Evolutionary conservation across 2,329 filamentous ascomycete species (phyloP), one percentile per base, ranked within the genome.

Genomic region (Dactylellina sp.): DNA sequence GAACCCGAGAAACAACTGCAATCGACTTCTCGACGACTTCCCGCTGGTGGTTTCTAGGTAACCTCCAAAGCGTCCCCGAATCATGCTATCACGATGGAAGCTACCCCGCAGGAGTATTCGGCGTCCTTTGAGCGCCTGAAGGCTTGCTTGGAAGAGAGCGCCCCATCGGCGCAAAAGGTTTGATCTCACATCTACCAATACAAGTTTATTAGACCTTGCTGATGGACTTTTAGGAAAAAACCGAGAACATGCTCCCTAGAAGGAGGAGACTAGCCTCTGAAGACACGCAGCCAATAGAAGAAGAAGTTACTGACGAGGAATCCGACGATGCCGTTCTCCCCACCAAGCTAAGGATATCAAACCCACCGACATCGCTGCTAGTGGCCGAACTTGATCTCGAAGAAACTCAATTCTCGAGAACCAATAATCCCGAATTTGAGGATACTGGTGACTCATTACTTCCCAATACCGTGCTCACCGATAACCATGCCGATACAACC

Each of bases 81-180:
- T n/a, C 61, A 64, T 64, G 62, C 22, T 50, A 37, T 6, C 40
- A 22, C 62, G 25, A 57, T 57, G 62, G 62, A 57, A 20, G 50
- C 50, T 12, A 53, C 62, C 28, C 37, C 62, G 44, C 50, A 65
- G n/a, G 25, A 65, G 4, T 6, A 65, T 44, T 65, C 62, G 18
- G 50, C 40, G 37, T 55, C 52, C 7, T 65, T 65, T 14, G 62
- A 65, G 40, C 35, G 37, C n/a, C 50, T 65, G 22, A 65, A 65
- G 40, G 39, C 16, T 7, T 20, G 39, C 25, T 18, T 65, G 28
- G 28, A 47, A 5, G 56, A 60, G 56, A 60, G 42, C 18, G 25
- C 24, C 7, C 22, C 42, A 18, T 47, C 50, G 18, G 50, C 24
- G 24, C 28, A 42, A 18, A 65, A 57, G 62, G 62, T 65, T 49